Conservation (phyloP, 331 rosid genomes). For the Pyrus hybrid region DNA sequence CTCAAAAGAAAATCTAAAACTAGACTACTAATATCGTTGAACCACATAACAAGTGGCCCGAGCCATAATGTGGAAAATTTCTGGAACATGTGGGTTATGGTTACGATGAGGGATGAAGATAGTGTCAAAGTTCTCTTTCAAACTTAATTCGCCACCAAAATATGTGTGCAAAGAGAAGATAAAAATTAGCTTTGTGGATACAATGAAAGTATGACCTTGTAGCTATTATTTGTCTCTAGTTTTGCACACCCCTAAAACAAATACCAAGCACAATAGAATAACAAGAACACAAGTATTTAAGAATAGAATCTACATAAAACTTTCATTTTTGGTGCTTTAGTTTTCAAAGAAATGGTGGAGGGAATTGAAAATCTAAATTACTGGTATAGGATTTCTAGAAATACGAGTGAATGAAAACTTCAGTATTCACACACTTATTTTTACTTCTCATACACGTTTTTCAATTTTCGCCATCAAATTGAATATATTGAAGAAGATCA, state of each 20-base stretch:
- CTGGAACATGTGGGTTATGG: background rate
- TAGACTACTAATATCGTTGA: background rate
- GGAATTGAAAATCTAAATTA: background rate
- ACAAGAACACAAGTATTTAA: background rate
- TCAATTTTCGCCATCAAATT: accelerated
- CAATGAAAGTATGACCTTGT: background rate
- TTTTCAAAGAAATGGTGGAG: background rate
- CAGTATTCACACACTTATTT: too few species aligned
- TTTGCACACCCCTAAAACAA: background rate
- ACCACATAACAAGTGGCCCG: background rate
- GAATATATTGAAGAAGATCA: too few species aligned
- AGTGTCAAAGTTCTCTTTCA: background rate
- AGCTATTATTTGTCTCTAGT: background rate
- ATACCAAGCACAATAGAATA: background rate
- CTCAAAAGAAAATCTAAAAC: background rate
- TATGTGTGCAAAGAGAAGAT: background rate
- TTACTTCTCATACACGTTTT: accelerated
- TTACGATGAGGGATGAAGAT: background rate
- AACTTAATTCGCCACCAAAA: background rate
- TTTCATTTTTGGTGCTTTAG: background rate
- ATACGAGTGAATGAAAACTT: background rate
- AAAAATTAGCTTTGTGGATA: background rate
- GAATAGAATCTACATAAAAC: background rate
- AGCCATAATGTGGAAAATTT: background rate
- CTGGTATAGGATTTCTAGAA: background rate